Conservation (phyloP, 139 green algal genomes). For the Marvania coccoides region DNA sequence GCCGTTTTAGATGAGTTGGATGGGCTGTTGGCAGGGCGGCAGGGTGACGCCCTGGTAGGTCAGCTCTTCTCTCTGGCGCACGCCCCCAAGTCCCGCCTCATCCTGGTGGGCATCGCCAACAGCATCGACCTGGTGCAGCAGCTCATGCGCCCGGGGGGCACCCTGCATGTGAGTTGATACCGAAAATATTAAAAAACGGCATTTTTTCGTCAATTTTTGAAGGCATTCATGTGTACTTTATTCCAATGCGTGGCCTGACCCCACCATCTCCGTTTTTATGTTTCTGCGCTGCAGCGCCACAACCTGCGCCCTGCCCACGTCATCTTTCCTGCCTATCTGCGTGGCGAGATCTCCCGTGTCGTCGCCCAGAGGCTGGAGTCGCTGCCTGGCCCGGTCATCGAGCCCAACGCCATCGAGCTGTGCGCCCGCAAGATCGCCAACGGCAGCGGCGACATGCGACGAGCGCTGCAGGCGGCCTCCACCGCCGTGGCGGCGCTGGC, state of each 20-base stretch:
- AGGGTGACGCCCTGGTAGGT: constrained; percentile 17
- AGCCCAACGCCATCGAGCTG: constrained; percentile 20
- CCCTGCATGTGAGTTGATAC: constrained; percentile 10
- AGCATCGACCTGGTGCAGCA: constrained; percentile 44
- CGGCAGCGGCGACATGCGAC: constrained; percentile 38
- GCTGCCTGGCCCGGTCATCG: constrained; percentile 39
- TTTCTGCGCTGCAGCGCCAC: background rate
- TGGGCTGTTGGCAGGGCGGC: constrained; percentile 22
- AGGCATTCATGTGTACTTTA: background rate
- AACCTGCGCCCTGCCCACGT: constrained; percentile 14
- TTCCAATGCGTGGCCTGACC: background rate
- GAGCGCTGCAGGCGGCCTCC: constrained; percentile 15
- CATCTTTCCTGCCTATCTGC: constrained; percentile 21
- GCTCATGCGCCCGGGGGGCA: constrained; percentile 13
- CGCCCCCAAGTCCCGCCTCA: constrained; percentile 25
- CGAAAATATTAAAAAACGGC: background rate
- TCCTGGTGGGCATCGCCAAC: constrained; percentile 53
- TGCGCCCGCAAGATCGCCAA: constrained; percentile 36
- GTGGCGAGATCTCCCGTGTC: constrained; percentile 4
- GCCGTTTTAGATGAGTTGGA: constrained; percentile 56
- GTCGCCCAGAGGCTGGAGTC: constrained; percentile 26
- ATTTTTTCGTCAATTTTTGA: too few relatives aligned
- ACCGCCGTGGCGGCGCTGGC: background rate
- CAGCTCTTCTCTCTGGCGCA: constrained; percentile 23
- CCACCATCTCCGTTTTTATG: constrained; percentile 4